A percentile compares a stretch with the other conserved stretches of the same genome.
Conservation (phyloP, 805 yeast species). For the Yarrowia sp. region DNA sequence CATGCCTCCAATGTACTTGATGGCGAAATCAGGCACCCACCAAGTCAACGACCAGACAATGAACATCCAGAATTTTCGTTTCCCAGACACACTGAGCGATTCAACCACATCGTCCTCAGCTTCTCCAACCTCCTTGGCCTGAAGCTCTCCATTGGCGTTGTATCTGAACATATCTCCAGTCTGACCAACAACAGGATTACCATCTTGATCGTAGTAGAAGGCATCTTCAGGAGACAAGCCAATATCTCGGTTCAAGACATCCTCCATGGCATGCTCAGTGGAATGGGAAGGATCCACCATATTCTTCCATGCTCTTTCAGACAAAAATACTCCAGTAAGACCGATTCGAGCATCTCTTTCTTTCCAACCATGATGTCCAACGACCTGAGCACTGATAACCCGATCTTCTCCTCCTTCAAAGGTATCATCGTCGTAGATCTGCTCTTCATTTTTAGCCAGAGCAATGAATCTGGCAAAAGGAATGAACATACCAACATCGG, state of each 20-base stretch:
- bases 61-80: conserved; percentile 42
- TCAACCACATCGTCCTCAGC: conserved; percentile 38
- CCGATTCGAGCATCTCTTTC: conserved; percentile 43
- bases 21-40: conserved; percentile 43
- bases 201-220: conserved; percentile 38
- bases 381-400: conserved; percentile 33
- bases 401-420: conserved; percentile 28
- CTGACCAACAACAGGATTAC: conserved; percentile 33
- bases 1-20: conserved; percentile 38
- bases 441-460: conserved; percentile 32
- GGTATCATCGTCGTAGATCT: conserved; percentile 30
- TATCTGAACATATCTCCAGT: conserved; percentile 42
- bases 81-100: conserved; percentile 36
- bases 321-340: conserved; percentile 43
- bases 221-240: conserved; percentile 31
- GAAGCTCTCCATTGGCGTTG: conserved; percentile 33
- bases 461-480: conserved; percentile 42
- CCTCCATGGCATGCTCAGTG: conserved; percentile 31
- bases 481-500: conserved; percentile 43
- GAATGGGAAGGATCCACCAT: conserved; percentile 38
- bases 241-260: conserved; percentile 22
- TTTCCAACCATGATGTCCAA: conserved; percentile 39
- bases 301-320: conserved; percentile 44
- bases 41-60: conserved; percentile 42
- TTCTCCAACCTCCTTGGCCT: conserved; percentile 37